phyloP scores from a whole-genome alignment of 2,329 filamentous ascomycete genomes.

The Colletotrichum noveboracense region DNA sequence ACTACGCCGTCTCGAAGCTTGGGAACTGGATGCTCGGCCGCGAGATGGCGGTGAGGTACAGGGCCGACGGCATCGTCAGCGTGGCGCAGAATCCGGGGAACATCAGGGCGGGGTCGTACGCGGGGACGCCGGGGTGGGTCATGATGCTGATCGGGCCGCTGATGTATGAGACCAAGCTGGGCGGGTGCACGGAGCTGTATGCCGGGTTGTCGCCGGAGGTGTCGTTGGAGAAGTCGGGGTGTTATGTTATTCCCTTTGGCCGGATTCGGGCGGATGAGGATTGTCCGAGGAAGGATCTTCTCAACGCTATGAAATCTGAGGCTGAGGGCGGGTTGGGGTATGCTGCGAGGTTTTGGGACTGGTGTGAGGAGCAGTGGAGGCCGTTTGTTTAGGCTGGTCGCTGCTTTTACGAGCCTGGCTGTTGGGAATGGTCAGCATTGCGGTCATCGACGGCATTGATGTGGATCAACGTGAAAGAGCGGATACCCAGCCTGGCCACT shows the following conservation, averaged over 20 bases:
- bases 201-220: background rate
- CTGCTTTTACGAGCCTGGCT: accelerated
- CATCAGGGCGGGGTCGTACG: background rate
- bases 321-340: background rate
- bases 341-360: background rate
- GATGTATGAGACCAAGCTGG: background rate
- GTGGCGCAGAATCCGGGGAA: background rate
- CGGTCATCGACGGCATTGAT: background rate
- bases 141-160: background rate
- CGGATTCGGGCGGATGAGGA: background rate
- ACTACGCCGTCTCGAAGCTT: background rate
- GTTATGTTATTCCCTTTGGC: background rate
- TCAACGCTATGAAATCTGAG: accelerated
- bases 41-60: background rate
- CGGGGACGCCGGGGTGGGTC: background rate
- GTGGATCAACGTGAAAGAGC: background rate
- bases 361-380: background rate
- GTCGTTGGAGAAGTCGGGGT: accelerated
- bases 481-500: background rate
- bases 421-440: background rate
- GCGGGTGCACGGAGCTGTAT: background rate
- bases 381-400: background rate
- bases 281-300: background rate
- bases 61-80: background rate
- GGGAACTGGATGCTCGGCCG: background rate